phyloP scores from a whole-genome alignment of 352 stramenopile genomes.

The Pythium oligandrum region DNA sequence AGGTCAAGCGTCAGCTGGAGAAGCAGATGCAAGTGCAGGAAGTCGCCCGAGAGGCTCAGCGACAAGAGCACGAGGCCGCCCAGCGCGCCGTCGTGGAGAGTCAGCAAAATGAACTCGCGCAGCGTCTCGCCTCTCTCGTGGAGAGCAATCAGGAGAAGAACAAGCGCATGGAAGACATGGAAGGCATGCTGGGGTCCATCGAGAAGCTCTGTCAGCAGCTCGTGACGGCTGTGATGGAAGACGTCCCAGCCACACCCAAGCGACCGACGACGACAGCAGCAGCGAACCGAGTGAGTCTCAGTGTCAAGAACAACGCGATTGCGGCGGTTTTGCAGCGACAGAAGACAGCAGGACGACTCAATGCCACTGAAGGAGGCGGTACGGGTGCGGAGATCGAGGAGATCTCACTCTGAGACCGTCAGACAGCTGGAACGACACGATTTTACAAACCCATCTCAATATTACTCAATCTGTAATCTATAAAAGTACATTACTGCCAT shows the following conservation, averaged over 20 bases:
- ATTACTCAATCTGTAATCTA: background rate
- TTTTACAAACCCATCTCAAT: too few species aligned
- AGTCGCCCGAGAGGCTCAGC: constrained; percentile 10
- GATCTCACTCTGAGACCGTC: constrained; percentile 29
- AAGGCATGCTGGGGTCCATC: constrained; percentile 51
- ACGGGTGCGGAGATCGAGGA: constrained; percentile 36
- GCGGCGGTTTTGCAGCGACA: constrained; percentile 27
- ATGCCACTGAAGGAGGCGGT: constrained; percentile 9
- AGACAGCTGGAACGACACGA: background rate
- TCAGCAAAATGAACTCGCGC: constrained; percentile 30
- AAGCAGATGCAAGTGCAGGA: constrained; percentile 32
- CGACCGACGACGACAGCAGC: constrained; percentile 16
- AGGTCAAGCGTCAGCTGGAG: constrained; percentile 39
- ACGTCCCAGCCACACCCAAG: constrained; percentile 13
- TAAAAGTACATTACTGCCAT: background rate
- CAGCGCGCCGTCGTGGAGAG: constrained; percentile 31
- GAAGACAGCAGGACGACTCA: constrained; percentile 12
- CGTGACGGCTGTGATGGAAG: constrained; percentile 38
- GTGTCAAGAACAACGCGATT: constrained; percentile 16
- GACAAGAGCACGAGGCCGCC: constrained; percentile 12
- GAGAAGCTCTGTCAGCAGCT: constrained; percentile 65
- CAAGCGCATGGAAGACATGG: constrained; percentile 50
- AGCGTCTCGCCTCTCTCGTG: constrained; percentile 36
- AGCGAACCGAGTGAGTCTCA: background rate
- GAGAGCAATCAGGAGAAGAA: constrained; percentile 58